phyloP scores from a whole-genome alignment of 495 filamentous ascomycete genomes.

The Neurospora sp. region DNA sequence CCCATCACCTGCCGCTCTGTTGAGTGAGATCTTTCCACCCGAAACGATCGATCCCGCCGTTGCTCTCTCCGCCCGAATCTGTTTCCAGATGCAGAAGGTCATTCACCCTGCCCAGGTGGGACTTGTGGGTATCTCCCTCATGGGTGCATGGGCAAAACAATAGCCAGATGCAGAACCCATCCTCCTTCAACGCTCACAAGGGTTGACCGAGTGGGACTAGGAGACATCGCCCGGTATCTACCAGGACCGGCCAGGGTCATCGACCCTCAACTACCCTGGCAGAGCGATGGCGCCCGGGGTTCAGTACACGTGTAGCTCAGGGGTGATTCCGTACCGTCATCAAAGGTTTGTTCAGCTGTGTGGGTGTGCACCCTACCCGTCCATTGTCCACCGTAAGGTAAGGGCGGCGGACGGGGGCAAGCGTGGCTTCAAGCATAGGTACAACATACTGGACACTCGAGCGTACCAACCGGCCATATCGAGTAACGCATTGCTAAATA shows the following conservation, averaged over 20 bases:
- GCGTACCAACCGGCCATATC: neutral
- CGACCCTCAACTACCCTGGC: neutral
- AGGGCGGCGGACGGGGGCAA: neutral
- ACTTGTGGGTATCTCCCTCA: neutral
- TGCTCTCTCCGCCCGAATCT: neutral
- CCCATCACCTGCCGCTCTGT: neutral
- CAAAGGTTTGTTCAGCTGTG: neutral
- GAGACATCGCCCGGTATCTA: neutral
- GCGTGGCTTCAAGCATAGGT: neutral
- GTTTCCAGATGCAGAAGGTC: neutral
- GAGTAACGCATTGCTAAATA: neutral
- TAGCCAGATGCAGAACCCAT: neutral
- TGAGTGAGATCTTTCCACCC: neutral
- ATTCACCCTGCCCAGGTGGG: neutral
- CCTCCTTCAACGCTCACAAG: neutral
- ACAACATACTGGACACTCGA: neutral
- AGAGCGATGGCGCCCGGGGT: neutral
- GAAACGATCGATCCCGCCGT: neutral
- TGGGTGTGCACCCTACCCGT: neutral
- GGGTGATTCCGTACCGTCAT: neutral
- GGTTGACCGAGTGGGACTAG: neutral
- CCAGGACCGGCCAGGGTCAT: neutral
- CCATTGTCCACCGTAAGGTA: neutral
- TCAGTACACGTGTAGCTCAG: neutral
- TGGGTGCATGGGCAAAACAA: neutral